Evolutionary conservation across 2,329 filamentous ascomycete species (phyloP), one percentile per base, ranked within the genome.

Genomic region (Monilinia fructigena): DNA sequence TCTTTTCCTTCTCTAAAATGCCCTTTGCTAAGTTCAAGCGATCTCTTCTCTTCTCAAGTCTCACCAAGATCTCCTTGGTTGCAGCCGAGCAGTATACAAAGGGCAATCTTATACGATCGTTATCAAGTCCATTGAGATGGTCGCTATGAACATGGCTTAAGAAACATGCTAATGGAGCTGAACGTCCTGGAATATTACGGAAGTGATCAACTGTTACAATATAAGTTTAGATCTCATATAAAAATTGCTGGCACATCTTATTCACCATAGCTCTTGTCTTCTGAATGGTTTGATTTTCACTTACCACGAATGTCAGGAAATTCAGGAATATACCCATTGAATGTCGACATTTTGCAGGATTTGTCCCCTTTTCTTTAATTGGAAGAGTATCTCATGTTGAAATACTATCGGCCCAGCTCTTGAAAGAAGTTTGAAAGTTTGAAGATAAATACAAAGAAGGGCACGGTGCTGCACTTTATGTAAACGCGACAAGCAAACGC

Each of bases 61-160:
- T 86, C 20, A 97, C 81, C 0, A 98, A 81, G 23, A 98, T 87
- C 76, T 93, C 89, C 70, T 86, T 85, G 0, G 93, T 97, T 0
- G 91, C 90, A 0, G 89, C 83, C 1, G 93, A 97, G 79, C 93
- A 97, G 77, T 97, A 97, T 26, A 98, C 86, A 74, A 97, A 97
- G 0, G 92, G 90, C 38, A 90, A 86, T 55, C 87, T 85, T 64
- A 93, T 82, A 16, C 83, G 85, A 72, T 96, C 92, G 1, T 97
- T 82, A 0, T 65, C 63, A 50, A 65, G 63, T 38, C 94, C 93
- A 47, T 84, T 83, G 1, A 97, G 83, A 77, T 97, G 94, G 73
- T 97, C 93, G 70, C 90, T 96, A 75, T 97, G 94, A 2, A 96
- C 87, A 83, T 98, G 94, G 77, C 91, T 96, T 35, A 98, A 82